A percentile compares a stretch with the other conserved stretches of the same genome.
Evolutionary conservation across 371 early-diverging fungal genomes (phyloP).

Genomic region (Dichotomocladium elegans): DNA sequence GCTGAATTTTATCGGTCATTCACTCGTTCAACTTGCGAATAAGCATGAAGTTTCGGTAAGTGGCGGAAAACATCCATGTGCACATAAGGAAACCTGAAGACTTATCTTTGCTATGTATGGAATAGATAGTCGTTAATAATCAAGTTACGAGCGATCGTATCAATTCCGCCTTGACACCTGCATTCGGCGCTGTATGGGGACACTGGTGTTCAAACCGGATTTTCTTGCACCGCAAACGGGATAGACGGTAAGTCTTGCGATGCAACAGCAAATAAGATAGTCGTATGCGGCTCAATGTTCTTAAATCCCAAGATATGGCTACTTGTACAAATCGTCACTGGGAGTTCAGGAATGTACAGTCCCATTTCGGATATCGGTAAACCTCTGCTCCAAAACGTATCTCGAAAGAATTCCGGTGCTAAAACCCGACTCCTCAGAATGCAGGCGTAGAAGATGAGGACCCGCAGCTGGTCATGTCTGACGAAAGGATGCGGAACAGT

Average conservation of each 20-base stretch:
- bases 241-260: conserved; percentile 2
- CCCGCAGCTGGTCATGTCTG: no score
- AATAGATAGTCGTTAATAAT: conserved; percentile 10
- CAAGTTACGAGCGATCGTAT: conserved; percentile 8
- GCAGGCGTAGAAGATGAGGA: no score
- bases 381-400: no score
- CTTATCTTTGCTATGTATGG: neutral
- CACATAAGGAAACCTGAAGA: neutral
- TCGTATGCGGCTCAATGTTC: neutral
- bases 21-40: conserved; percentile 42
- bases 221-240: conserved; percentile 13
- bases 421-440: no score
- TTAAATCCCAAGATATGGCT: neutral
- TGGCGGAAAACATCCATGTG: neutral
- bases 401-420: no score
- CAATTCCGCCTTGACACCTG: conserved; percentile 11
- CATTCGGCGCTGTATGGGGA: conserved; percentile 5
- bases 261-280: neutral
- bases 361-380: conserved; percentile 9
- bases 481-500: no score
- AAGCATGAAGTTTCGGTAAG: conserved; percentile 48
- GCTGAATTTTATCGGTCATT: conserved; percentile 43
- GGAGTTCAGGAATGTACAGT: neutral
- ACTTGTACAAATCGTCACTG: conserved; percentile 5
- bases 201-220: conserved; percentile 5